Conservation (phyloP, 805 yeast genomes). For the Kockiozyma suomiensis region DNA sequence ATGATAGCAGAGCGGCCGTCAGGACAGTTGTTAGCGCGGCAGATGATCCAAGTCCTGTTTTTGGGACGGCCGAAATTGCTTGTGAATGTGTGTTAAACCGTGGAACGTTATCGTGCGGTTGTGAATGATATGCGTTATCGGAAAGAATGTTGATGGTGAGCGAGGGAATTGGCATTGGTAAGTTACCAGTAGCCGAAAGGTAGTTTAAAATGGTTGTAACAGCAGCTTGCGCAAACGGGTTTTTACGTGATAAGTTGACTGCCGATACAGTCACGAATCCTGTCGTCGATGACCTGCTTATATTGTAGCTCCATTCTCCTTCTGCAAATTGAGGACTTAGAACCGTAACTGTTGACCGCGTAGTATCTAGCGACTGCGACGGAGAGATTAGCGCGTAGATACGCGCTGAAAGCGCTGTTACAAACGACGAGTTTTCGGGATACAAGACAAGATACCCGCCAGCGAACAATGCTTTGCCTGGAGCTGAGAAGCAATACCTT, state of each 20-base stretch:
- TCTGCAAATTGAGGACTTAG: constrained; percentile 74
- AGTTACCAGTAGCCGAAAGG: constrained; percentile 44
- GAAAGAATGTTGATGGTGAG: constrained; percentile 68
- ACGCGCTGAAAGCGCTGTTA: constrained; percentile 83
- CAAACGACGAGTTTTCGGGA: constrained; percentile 72
- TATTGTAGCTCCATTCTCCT: constrained; percentile 67
- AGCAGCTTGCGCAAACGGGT: constrained; percentile 77
- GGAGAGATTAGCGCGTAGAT: constrained; percentile 67
- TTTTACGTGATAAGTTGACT: constrained; percentile 38
- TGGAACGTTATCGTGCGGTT: constrained; percentile 41
- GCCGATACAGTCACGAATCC: constrained; percentile 41
- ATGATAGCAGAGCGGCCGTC: constrained; percentile 65
- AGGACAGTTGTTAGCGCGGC: constrained; percentile 89
- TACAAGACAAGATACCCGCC: constrained; percentile 94
- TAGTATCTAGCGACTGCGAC: constrained; percentile 38
- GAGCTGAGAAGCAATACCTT: constrained; percentile 66
- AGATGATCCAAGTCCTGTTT: constrained; percentile 95
- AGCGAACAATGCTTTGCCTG: constrained; percentile 91
- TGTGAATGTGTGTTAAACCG: constrained; percentile 61
- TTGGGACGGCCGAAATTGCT: constrained; percentile 73
- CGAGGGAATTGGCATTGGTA: constrained; percentile 12
- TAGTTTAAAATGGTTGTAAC: constrained; percentile 60
- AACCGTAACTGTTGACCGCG: constrained; percentile 47
- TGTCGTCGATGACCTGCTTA: constrained; percentile 32
- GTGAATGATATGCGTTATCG: constrained; percentile 89